Evolutionary conservation across 805 yeast genomes (phyloP), one percentile per base, ranked within the genome.

Genomic region (Lipomyces spencermartinsiae): DNA sequence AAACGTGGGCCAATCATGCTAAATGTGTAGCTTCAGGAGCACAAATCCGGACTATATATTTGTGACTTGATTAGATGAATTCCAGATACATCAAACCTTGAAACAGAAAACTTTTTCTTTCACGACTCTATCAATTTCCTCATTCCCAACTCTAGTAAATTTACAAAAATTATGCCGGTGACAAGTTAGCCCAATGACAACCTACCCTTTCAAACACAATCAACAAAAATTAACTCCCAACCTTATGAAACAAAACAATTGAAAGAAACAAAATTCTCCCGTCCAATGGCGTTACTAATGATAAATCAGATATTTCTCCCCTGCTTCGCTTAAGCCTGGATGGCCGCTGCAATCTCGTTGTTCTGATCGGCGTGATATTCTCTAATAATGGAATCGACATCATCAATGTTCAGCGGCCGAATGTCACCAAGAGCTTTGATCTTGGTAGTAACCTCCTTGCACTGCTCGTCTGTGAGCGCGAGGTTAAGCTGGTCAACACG

Each of bases 401-500:
- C 99, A 79, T 95, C 98, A 77, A 94, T 93, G 79, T 89, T 92
- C 78, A 95, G 86, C 67, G 92, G 95, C 81, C 98, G 87, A 67
- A 95, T 92, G 79, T 94, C 99, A 73, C 98, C 99, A 76, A 94
- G 85, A 81, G 88, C 86, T 85, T 94, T 94, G 81, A 94, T 93
- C 84, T 93, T 93, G 75, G 86, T 84, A 46, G 99, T 94, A 72
- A 95, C 97, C 79, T 92, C 97, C 86, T 95, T 95, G 82, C 91
- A 84, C 85, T 94, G 98, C 74, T 89, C 94, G 78, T 94, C 99
- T 61, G 95, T 87, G 78, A 94, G 85, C 75, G 89, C 83, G 81
- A 94, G 85, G 82, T 95, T 93, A 82, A 94, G 87, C 82, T 94
- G 99, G 80, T 94, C 99, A 70, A 95, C 99, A 82, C 99, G 90